Base-by-base conservation (phyloP, 1,284 basidiomycete genomes). In the Naganishia sp. region DNA sequence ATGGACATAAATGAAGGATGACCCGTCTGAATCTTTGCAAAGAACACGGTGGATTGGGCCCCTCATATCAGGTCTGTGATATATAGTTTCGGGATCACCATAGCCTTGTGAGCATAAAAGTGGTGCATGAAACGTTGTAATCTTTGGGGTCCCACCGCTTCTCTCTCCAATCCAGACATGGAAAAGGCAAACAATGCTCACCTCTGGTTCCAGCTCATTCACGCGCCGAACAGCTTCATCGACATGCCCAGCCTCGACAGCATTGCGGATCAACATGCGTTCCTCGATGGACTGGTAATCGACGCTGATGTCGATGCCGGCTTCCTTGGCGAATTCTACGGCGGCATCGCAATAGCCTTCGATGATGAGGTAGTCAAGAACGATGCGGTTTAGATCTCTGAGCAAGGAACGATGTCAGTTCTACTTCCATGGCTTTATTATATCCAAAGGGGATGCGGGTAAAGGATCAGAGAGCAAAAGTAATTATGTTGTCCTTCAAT, bases 81-180 rank as follows among this genome's bases (percentile, higher is more conserved):
- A 73, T 75, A 74, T 69, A 72, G 72, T 75, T 67, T 60, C 59
- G 54, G 48, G 74, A 77, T 80, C 78, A 65, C 75, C 77, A 79
- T 77, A 77, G 77, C 78, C 77, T 70, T 72, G 72, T 74, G 84
- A 39, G 87, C 83, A 88, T 97, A 84, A 87, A 94, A 90, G 94
- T 97, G 94, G 94, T 98, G 94, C 94, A 97, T 96, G 93, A 91
- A 89, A 86, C 79, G 74, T 75, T 90, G 84, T 88, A 92, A 94
- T 94, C 92, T 80, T 90, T 77, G 78, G 76, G 76, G 72, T 67
- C 13, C n/a, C 46, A 46, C 16, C n/a, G 16, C 52, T 48, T 42
- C 28, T 57, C 39, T 6, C 39, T 6, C 50, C 18, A 13, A 11
- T 50, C 52, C 50, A 48, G 36, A 13, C 44, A 15, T 28, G 70